phyloP scores from a whole-genome alignment of 1,284 basidiomycete genomes.

The Marasmius oreades region DNA sequence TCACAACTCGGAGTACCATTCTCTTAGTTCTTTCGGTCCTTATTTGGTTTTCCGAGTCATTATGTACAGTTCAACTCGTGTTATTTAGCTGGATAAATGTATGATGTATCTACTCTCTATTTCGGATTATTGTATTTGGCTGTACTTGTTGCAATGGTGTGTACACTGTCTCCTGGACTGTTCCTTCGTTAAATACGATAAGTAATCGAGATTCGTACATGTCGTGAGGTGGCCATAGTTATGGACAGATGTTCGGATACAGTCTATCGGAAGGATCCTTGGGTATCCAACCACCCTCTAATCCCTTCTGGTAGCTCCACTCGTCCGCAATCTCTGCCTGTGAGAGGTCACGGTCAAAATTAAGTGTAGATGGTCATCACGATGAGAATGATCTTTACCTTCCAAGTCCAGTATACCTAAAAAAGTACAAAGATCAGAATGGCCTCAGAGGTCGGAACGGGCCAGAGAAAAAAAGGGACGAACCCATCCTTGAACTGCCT shows the following conservation, averaged over 20 bases:
- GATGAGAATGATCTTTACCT: slow-evolving; percentile 36
- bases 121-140: slow-evolving; percentile 3
- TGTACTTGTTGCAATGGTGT: background rate
- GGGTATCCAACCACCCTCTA: slow-evolving; percentile 73
- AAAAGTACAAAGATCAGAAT: background rate
- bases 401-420: slow-evolving; percentile 76
- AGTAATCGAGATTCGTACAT: background rate
- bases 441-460: background rate
- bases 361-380: background rate
- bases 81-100: no score
- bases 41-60: no score
- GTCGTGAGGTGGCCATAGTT: slow-evolving; percentile 2
- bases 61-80: no score
- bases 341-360: slow-evolving; percentile 13
- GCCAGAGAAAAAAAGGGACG: background rate
- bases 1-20: no score
- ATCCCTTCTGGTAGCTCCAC: slow-evolving; percentile 63
- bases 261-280: slow-evolving; percentile 56
- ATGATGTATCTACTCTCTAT: background rate
- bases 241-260: slow-evolving; percentile 57
- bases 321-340: slow-evolving; percentile 72
- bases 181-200: background rate
- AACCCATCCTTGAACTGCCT: slow-evolving; percentile 67
- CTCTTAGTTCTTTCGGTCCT: no score
- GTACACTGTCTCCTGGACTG: background rate